Evolutionary conservation across 2,329 filamentous ascomycete species (phyloP).

Genomic region (Penicillium verrucosum): DNA sequence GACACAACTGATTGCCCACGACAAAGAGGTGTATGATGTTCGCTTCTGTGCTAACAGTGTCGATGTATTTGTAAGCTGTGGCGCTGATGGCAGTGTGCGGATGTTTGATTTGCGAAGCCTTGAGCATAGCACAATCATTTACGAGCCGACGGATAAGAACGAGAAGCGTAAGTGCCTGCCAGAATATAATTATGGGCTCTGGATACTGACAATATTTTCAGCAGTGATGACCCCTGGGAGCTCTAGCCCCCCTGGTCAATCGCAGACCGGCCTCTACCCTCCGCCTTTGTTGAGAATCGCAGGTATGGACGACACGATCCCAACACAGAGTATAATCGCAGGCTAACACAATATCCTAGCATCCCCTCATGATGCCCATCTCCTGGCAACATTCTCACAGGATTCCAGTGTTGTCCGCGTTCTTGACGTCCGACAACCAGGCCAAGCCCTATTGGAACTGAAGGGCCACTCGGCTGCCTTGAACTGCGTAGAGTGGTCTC

Average conservation of each 20-base stretch:
- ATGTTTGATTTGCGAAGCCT: slow-evolving; percentile 98
- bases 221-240: slow-evolving; percentile 50
- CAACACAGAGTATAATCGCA: background rate
- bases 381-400: slow-evolving; percentile 94
- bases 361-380: slow-evolving; percentile 90
- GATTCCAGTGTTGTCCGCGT: slow-evolving; percentile 92
- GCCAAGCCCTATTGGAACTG: slow-evolving; percentile 89
- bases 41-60: slow-evolving; percentile 96
- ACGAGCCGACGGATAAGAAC: slow-evolving; percentile 89
- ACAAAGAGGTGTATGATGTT: slow-evolving; percentile 98
- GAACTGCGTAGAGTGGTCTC: slow-evolving; percentile 96
- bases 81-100: slow-evolving; percentile 92
- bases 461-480: slow-evolving; percentile 81
- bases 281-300: slow-evolving; percentile 51
- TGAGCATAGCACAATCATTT: slow-evolving; percentile 98
- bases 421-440: slow-evolving; percentile 91
- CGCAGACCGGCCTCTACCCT: slow-evolving; percentile 55
- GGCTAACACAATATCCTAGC: slow-evolving; percentile 46
- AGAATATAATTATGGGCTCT: background rate
- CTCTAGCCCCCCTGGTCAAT: slow-evolving; percentile 69
- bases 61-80: slow-evolving; percentile 98
- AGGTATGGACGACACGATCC: slow-evolving; percentile 30
- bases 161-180: slow-evolving; percentile 54
- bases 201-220: slow-evolving; percentile 5
- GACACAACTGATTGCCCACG: slow-evolving; percentile 95